Percentiles rank a stretch among this genome's conserved stretches.
Conservation (phyloP, 1,284 basidiomycete species). For the Microbotryomycetes sp. region DNA sequence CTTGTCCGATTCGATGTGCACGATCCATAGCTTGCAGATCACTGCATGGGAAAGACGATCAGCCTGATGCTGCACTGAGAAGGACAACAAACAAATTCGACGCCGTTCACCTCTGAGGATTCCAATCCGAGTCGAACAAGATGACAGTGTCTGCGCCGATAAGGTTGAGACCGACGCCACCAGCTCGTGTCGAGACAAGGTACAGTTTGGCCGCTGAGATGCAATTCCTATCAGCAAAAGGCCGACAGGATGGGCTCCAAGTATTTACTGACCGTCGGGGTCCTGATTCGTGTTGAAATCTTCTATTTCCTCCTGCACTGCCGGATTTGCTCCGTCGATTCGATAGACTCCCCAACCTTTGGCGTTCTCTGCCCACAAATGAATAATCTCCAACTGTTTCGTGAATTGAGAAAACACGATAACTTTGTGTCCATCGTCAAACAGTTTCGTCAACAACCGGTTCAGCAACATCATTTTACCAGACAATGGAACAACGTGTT, state of each 20-base stretch:
- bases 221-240: conserved; percentile 47
- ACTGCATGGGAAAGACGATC: neutral
- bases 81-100: no score
- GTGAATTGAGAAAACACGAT: conserved; percentile 90
- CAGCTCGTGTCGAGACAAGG: conserved; percentile 83
- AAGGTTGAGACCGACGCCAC: conserved; percentile 78
- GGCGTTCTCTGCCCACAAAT: conserved; percentile 75
- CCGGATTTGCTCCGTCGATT: conserved; percentile 58
- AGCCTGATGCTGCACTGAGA: neutral
- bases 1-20: conserved; percentile 83
- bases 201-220: conserved; percentile 63
- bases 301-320: conserved; percentile 66
- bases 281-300: conserved; percentile 58
- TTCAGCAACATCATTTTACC: conserved; percentile 97
- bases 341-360: conserved; percentile 78
- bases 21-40: conserved; percentile 94
- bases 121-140: conserved; percentile 35
- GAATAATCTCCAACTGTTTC: conserved; percentile 89
- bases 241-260: conserved; percentile 49
- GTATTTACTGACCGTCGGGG: neutral
- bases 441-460: conserved; percentile 76
- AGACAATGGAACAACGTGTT: conserved; percentile 72
- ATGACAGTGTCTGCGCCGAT: conserved; percentile 68
- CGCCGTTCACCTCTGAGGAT: conserved; percentile 86
- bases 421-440: conserved; percentile 77